Conservation (phyloP, 306 rosid species). For the Acacia acuminata region DNA sequence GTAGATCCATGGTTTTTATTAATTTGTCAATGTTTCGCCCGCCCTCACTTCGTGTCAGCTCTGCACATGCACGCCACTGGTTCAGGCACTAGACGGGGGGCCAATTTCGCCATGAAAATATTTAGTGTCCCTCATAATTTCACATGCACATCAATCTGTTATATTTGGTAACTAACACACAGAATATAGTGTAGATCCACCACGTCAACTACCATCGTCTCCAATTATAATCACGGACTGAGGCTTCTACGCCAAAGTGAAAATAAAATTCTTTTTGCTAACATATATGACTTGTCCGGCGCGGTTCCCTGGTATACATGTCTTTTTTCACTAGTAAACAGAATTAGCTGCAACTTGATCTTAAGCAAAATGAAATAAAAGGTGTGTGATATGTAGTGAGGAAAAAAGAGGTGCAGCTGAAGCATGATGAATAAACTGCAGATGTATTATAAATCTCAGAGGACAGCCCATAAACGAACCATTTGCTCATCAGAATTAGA, state of each 20-base stretch:
- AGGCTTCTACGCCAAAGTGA: not conserved
- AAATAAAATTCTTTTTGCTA: constrained; percentile 1
- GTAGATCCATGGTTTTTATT: constrained; percentile 20
- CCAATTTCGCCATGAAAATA: constrained; percentile 26
- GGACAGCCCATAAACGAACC: constrained; percentile 19
- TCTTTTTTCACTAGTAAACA: not conserved
- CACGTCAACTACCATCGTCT: constrained; percentile 19
- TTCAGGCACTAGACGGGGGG: constrained; percentile 24
- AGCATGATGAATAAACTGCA: not conserved
- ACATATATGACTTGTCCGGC: not conserved
- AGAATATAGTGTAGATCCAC: constrained; percentile 12
- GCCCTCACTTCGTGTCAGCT: constrained; percentile 38
- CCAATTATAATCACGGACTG: constrained; percentile 12
- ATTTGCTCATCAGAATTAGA: constrained; percentile 21
- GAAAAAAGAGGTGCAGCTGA: not conserved
- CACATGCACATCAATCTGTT: constrained; percentile 40
- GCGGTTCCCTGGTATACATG: not conserved
- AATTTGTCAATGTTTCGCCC: constrained; percentile 34
- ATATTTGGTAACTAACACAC: constrained; percentile 25
- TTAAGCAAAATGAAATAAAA: not conserved
- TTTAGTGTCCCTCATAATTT: constrained; percentile 37
- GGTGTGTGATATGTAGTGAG: not conserved
- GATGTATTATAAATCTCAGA: not conserved
- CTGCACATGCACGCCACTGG: constrained; percentile 41
- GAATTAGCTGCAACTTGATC: not conserved